These are phyloP conservation scores for Bassia scoparia DNA, from an alignment of 148 eudicot species.

Conservation along the genomic window DNA sequence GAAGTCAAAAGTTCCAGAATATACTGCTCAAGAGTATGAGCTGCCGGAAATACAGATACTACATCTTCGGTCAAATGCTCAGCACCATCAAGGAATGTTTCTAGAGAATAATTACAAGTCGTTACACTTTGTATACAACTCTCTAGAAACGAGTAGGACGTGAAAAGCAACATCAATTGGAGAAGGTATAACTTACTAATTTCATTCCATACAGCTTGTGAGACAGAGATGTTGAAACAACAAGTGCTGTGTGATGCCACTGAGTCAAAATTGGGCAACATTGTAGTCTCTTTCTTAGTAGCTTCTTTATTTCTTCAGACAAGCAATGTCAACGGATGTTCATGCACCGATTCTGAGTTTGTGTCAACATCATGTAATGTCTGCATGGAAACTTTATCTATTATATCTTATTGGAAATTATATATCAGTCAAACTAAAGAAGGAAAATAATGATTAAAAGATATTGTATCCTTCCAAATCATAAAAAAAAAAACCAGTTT, in stretches of 20 bases:
- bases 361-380: conserved; percentile 69
- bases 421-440: not conserved
- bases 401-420: not conserved
- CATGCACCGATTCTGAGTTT: conserved; percentile 61
- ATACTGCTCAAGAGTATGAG: conserved; percentile 89
- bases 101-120: conserved; percentile 38
- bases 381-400: conserved; percentile 33
- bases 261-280: conserved; percentile 76
- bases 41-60: conserved; percentile 89
- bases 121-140: conserved; percentile 12
- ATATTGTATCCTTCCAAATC: not conserved
- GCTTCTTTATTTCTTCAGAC: conserved; percentile 79
- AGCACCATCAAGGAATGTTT: conserved; percentile 76
- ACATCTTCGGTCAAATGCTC: conserved; percentile 99
- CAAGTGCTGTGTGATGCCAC: conserved; percentile 73
- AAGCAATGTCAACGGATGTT: conserved; percentile 81
- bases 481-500: not conserved
- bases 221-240: conserved; percentile 80
- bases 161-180: not conserved
- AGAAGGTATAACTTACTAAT: conserved; percentile 53
- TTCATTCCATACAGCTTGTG: conserved; percentile 92
- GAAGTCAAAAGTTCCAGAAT: conserved; percentile 53
- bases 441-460: not conserved
- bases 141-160: not conserved
- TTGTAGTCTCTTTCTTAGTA: conserved; percentile 63